phyloP scores from a whole-genome alignment of 805 yeast species.

The Candida gorgasii region DNA sequence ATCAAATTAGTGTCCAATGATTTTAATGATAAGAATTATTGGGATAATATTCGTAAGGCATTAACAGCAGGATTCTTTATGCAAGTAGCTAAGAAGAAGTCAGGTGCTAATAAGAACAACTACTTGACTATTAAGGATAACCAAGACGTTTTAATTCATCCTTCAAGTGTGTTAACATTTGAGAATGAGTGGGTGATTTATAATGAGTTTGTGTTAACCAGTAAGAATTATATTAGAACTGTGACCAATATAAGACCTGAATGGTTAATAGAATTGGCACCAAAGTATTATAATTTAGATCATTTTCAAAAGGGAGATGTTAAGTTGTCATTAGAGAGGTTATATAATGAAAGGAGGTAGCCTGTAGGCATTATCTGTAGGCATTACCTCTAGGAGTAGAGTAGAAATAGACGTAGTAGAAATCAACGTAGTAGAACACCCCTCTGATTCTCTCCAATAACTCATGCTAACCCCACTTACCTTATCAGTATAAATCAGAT shows the following conservation, averaged over 20 bases:
- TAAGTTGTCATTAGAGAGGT: slow-evolving; percentile 62
- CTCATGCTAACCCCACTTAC: too few species aligned
- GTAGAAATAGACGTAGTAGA: too few species aligned
- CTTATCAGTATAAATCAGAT: too few species aligned
- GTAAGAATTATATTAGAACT: slow-evolving; percentile 91
- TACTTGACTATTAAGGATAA: slow-evolving; percentile 92
- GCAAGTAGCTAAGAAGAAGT: slow-evolving; percentile 94
- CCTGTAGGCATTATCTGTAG: too few species aligned
- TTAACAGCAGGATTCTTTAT: slow-evolving; percentile 91
- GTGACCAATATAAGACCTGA: slow-evolving; percentile 90
- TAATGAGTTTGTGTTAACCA: slow-evolving; percentile 92
- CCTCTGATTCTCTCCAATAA: too few species aligned
- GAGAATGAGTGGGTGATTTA: slow-evolving; percentile 93
- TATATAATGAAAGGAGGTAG: not conserved
- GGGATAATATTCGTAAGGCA: slow-evolving; percentile 81
- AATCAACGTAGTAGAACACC: too few species aligned
- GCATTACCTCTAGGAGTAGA: too few species aligned
- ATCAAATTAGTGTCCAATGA: slow-evolving; percentile 71
- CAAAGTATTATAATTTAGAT: slow-evolving; percentile 63
- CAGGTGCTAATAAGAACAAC: slow-evolving; percentile 55
- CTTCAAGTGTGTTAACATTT: slow-evolving; percentile 85
- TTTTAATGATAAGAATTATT: slow-evolving; percentile 57
- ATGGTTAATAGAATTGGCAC: slow-evolving; percentile 84
- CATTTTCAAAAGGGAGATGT: slow-evolving; percentile 73
- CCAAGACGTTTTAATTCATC: slow-evolving; percentile 93